Conservation (phyloP, 2,329 filamentous ascomycete genomes). For the Trichoderma endophyticum region DNA sequence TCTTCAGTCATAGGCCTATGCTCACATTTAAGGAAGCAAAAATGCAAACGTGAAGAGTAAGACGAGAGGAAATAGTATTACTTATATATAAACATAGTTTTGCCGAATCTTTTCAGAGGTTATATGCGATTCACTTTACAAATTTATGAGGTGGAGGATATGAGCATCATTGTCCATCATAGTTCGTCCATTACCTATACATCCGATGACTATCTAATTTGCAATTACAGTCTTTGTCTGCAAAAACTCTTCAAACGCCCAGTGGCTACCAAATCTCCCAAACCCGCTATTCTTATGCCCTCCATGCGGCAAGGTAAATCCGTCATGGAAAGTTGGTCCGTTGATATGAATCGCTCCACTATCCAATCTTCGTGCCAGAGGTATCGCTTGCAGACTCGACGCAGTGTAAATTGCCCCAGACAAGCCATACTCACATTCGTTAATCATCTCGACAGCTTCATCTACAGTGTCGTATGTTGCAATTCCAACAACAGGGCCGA, state of each 20-base stretch:
- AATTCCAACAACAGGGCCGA: constrained; percentile 24
- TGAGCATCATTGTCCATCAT: neutral
- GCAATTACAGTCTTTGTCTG: constrained; percentile 17
- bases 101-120: neutral
- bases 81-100: neutral
- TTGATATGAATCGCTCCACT: constrained; percentile 26
- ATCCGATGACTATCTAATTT: neutral
- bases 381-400: constrained; percentile 12
- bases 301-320: constrained; percentile 25
- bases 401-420: constrained; percentile 22
- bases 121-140: neutral
- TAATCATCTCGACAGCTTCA: constrained; percentile 22
- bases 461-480: constrained; percentile 10
- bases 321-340: constrained; percentile 25
- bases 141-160: neutral
- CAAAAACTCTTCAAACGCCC: constrained; percentile 17
- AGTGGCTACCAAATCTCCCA: constrained; percentile 24
- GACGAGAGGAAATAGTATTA: neutral
- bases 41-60: neutral
- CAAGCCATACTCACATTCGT: constrained; percentile 23
- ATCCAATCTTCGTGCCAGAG: constrained; percentile 15
- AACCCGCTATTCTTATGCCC: constrained; percentile 25
- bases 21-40: neutral
- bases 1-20: no score
- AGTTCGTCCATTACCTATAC: no score